Base-by-base conservation (phyloP, 306 rosid species). In the Spatholobus suberectus region DNA sequence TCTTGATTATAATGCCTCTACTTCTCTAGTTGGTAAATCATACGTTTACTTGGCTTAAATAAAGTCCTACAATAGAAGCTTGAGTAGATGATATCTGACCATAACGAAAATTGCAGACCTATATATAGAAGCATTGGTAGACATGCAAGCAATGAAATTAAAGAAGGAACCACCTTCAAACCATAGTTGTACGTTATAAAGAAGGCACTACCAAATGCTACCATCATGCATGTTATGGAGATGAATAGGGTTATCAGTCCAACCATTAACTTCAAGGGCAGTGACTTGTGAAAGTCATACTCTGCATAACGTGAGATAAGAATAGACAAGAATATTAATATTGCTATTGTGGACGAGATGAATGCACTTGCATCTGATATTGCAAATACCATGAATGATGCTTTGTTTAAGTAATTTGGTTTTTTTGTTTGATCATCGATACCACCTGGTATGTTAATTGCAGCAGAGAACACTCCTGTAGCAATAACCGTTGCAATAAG, bases 311-410 rank as follows among this genome's bases (percentile, higher is more conserved):
- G 91, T 0, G 94, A 85, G 1, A 82, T 49, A 5, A 87, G 87
- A 21, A 87, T 87, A 3, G 88, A 87, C 78, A 87, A 63, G 70
- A 91, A 91, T 79, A 88, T 79, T 0, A 86, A 21, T 23, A 80
- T 76, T 35, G 90, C 75, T 7, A 87, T 79, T 8, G 88, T 8
- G 2, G 95, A 88, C 11, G 88, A 80, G 76, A 91, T 38, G 8
- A 91, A 20, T 40, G 95, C 90, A 18, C 20, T 8, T 4, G 86
- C 89, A 46, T 89, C 83, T 3, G 91, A 86, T 73, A 90, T 17
- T 4, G 82, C 62, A 70, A 91, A 91, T 10, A 76, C 41, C 1
- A 57, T 5, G 26, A 80, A 79, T 5, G 70, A 0, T 47, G 14
- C 0, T 67, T 24, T 57, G 11, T 7, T 0, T 23, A 85, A 70